phyloP scores from a whole-genome alignment of 192 early-diverging fungal species.

The Coemansia aciculifera region DNA sequence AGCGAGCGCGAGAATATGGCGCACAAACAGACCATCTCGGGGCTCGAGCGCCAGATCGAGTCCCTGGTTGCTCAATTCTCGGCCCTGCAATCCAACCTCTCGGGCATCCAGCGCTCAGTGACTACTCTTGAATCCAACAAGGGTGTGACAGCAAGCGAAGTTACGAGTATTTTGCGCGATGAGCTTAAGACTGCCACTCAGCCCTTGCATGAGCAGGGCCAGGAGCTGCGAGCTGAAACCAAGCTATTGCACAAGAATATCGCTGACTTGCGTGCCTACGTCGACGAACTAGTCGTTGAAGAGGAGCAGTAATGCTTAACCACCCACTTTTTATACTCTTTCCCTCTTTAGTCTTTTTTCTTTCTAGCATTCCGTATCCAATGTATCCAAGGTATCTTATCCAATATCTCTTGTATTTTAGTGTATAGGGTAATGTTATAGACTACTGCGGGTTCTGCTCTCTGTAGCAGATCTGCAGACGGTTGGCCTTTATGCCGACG shows the following conservation, averaged over 20 bases:
- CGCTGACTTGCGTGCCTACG: constrained; percentile 33
- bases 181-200: constrained; percentile 34
- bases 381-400: background rate
- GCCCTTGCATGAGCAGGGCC: constrained; percentile 28
- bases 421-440: background rate
- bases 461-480: constrained; percentile 84
- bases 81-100: constrained; percentile 18
- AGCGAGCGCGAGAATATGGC: constrained; percentile 40
- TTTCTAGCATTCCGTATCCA: background rate
- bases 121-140: constrained; percentile 12
- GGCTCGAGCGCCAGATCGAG: constrained; percentile 38
- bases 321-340: background rate
- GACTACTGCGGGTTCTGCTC: constrained; percentile 65
- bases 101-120: constrained; percentile 27
- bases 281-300: constrained; percentile 54
- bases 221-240: constrained; percentile 29
- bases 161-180: constrained; percentile 21
- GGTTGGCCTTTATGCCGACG: constrained; percentile 77
- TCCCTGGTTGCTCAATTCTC: constrained; percentile 21
- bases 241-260: constrained; percentile 43
- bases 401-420: background rate
- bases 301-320: constrained; percentile 19
- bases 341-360: background rate
- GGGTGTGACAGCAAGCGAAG: constrained; percentile 21
- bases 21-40: constrained; percentile 35